Conservation (phyloP, 257 asterid species). For the Salvia hispanica region DNA sequence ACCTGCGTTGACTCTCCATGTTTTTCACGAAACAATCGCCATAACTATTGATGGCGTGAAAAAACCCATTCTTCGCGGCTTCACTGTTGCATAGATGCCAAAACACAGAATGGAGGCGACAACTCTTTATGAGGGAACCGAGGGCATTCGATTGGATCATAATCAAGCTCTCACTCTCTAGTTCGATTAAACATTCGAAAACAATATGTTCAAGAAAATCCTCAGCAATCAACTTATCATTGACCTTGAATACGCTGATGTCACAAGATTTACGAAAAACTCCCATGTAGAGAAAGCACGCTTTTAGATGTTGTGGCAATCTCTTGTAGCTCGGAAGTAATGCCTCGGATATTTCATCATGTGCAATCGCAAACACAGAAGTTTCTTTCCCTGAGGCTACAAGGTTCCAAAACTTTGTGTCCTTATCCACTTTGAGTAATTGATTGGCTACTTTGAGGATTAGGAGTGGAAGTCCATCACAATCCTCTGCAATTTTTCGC, state of each 20-base stretch:
- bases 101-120: not conserved
- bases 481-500: not conserved
- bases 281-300: too few relatives aligned
- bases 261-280: too few relatives aligned
- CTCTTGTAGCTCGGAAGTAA: too few relatives aligned
- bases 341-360: too few relatives aligned
- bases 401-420: too few relatives aligned
- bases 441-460: not conserved
- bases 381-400: too few relatives aligned
- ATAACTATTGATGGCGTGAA: not conserved
- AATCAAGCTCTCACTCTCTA: not conserved
- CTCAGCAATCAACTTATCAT: too few relatives aligned
- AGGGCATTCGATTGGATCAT: not conserved
- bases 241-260: too few relatives aligned
- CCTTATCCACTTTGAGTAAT: too few relatives aligned
- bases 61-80: not conserved
- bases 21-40: not conserved
- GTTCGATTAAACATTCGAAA: not conserved
- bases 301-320: too few relatives aligned
- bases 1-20: not conserved
- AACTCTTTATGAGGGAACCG: not conserved
- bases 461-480: slow-evolving; percentile 13
- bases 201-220: not conserved
- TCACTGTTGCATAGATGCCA: not conserved
- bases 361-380: too few relatives aligned